Conservation (phyloP, 2,329 filamentous ascomycete genomes). For the Cladosporium sp. region DNA sequence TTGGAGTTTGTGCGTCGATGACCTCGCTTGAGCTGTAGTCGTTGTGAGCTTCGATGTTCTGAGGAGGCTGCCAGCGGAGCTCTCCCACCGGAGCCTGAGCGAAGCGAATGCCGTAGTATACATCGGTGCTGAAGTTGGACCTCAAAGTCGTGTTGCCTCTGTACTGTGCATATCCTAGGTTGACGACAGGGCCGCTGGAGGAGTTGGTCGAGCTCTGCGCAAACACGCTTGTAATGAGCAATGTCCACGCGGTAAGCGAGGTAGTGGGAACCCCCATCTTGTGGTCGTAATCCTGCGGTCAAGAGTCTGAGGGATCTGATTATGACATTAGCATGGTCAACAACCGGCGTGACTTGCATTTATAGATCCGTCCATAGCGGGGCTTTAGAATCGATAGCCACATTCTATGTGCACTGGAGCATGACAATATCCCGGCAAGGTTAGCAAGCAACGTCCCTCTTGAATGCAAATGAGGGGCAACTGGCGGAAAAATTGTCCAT, state of each 20-base stretch:
- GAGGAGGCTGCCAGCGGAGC: slow-evolving; percentile 36
- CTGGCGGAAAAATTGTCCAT: not conserved
- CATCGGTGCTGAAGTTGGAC: slow-evolving; percentile 11
- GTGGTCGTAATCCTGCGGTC: no score
- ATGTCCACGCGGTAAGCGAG: not conserved
- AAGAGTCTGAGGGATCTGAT: not conserved
- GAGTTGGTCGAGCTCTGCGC: slow-evolving; percentile 11
- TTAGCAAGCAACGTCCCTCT: not conserved
- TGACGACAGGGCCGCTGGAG: slow-evolving; percentile 3
- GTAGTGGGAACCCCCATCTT: not conserved
- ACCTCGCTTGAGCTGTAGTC: slow-evolving; percentile 23
- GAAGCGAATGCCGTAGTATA: slow-evolving; percentile 29
- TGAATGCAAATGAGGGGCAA: not conserved
- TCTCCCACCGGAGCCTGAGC: slow-evolving; percentile 33
- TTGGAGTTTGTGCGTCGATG: slow-evolving; percentile 28
- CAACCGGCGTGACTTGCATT: not conserved
- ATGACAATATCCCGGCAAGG: not conserved
- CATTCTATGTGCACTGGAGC: not conserved
- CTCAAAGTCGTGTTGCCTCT: slow-evolving; percentile 10
- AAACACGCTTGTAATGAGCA: not conserved
- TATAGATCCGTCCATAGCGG: not conserved
- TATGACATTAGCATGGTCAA: not conserved
- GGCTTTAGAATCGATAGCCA: not conserved
- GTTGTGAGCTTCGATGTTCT: slow-evolving; percentile 30
- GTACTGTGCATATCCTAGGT: slow-evolving; percentile 16